These are phyloP conservation scores for Cercospora nicotianae DNA, from an alignment of 2,329 filamentous ascomycete genomes.

Conservation along the genomic window DNA sequence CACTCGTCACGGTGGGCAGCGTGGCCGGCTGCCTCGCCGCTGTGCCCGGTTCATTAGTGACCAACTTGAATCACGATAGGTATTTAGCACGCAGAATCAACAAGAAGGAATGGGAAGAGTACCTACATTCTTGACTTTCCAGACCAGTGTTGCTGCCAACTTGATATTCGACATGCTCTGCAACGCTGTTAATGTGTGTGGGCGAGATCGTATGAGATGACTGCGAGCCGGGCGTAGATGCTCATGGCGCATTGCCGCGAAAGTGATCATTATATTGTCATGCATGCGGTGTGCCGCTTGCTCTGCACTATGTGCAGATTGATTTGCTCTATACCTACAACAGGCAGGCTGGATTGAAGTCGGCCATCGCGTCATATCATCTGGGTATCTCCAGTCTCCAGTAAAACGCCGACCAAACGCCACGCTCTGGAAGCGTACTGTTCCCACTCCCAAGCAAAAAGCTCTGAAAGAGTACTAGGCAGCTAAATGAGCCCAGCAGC, in stretches of 20 bases:
- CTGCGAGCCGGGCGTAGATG: neutral
- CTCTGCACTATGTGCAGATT: constrained; percentile 32
- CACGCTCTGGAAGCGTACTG: constrained; percentile 36
- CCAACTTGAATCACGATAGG: neutral
- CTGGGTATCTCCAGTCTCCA: constrained; percentile 30
- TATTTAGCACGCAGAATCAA: neutral
- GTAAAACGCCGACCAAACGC: constrained; percentile 34
- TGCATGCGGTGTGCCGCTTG: constrained; percentile 34
- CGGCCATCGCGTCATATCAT: constrained; percentile 28
- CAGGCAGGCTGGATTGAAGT: constrained; percentile 34
- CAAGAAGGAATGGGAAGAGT: neutral
- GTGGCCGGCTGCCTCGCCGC: neutral
- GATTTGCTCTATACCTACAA: constrained; percentile 31
- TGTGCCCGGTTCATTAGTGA: neutral
- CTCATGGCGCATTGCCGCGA: neutral
- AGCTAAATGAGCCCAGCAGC: constrained; percentile 33
- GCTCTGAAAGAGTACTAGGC: constrained; percentile 35
- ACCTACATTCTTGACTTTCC: neutral
- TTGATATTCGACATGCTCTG: neutral
- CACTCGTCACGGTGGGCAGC: neutral
- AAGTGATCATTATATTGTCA: constrained; percentile 28
- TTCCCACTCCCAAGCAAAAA: constrained; percentile 29
- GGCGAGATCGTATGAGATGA: constrained; percentile 4
- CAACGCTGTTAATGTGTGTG: neutral
- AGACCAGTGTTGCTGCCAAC: neutral